Conservation (phyloP, 2,329 filamentous ascomycete species). For the Epicoccum sorghinum region DNA sequence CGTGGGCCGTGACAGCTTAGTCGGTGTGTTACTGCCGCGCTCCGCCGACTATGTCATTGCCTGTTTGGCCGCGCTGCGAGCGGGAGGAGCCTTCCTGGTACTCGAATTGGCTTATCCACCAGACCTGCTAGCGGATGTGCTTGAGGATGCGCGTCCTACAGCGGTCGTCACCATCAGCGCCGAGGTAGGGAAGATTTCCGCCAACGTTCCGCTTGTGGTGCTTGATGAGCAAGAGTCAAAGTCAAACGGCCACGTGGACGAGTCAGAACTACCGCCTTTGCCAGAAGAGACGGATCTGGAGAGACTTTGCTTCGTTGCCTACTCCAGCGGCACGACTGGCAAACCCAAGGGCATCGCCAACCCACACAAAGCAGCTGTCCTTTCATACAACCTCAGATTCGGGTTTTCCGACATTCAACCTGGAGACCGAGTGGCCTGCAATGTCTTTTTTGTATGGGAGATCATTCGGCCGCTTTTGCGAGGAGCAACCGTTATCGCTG, state of each 20-base stretch:
- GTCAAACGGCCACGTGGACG: constrained; percentile 43
- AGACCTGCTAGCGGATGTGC: constrained; percentile 74
- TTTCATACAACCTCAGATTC: constrained; percentile 77
- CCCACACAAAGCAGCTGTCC: constrained; percentile 73
- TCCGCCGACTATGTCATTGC: constrained; percentile 81
- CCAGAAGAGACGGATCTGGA: constrained; percentile 73
- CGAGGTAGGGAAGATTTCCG: constrained; percentile 70
- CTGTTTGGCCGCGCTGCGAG: constrained; percentile 76
- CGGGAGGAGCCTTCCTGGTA: constrained; percentile 80
- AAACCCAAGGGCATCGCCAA: constrained; percentile 84
- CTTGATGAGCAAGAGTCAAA: constrained; percentile 59
- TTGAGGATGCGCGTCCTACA: constrained; percentile 74
- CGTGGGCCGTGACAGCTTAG: constrained; percentile 74
- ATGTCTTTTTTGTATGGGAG: constrained; percentile 88
- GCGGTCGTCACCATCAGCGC: constrained; percentile 72
- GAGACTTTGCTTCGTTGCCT: constrained; percentile 78
- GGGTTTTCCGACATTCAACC: constrained; percentile 70
- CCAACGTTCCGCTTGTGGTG: constrained; percentile 66
- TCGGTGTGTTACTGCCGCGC: constrained; percentile 76
- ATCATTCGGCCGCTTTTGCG: constrained; percentile 77
- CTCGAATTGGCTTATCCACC: constrained; percentile 80
- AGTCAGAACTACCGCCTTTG: constrained; percentile 56
- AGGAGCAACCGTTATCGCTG: constrained; percentile 75
- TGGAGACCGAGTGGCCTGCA: constrained; percentile 82
- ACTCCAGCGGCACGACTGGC: constrained; percentile 78